These are phyloP conservation scores for Chloroidium sp. DNA, from an alignment of 163 green algal genomes.

Conservation along the genomic window DNA sequence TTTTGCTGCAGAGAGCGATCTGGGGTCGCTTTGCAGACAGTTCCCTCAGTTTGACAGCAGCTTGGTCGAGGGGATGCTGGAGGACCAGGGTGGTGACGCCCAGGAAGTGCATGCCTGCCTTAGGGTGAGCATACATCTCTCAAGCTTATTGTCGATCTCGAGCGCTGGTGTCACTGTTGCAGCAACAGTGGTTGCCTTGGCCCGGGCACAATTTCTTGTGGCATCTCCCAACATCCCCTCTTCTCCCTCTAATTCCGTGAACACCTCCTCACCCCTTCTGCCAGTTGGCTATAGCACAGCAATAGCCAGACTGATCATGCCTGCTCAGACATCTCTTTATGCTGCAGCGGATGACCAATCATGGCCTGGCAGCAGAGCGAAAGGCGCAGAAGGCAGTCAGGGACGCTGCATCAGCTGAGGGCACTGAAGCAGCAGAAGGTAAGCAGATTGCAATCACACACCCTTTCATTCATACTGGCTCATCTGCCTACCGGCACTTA, in stretches of 20 bases:
- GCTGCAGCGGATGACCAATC: conserved; percentile 17
- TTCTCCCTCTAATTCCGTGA: background rate
- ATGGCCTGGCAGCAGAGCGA: conserved; percentile 11
- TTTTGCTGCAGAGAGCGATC: background rate
- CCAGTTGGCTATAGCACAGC: background rate
- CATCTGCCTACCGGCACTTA: too few species aligned
- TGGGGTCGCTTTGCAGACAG: conserved; percentile 25
- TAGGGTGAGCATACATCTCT: conserved; percentile 4
- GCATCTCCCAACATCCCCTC: background rate
- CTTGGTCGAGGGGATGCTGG: conserved; percentile 60
- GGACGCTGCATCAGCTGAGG: background rate
- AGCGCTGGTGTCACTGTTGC: too few species aligned
- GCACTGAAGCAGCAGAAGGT: background rate
- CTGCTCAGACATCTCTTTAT: background rate
- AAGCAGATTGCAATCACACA: background rate
- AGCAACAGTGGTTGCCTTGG: background rate
- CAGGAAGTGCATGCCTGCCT: conserved; percentile 38
- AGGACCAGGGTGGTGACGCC: conserved; percentile 67
- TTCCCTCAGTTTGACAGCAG: conserved; percentile 61
- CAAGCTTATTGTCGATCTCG: background rate
- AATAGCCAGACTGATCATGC: background rate
- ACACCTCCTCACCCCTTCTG: background rate
- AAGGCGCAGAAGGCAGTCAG: conserved; percentile 14
- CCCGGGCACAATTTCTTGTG: background rate
- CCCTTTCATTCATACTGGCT: too few species aligned